phyloP scores from a whole-genome alignment of 2,329 filamentous ascomycete species.

The Sclerotinia spermophila region DNA sequence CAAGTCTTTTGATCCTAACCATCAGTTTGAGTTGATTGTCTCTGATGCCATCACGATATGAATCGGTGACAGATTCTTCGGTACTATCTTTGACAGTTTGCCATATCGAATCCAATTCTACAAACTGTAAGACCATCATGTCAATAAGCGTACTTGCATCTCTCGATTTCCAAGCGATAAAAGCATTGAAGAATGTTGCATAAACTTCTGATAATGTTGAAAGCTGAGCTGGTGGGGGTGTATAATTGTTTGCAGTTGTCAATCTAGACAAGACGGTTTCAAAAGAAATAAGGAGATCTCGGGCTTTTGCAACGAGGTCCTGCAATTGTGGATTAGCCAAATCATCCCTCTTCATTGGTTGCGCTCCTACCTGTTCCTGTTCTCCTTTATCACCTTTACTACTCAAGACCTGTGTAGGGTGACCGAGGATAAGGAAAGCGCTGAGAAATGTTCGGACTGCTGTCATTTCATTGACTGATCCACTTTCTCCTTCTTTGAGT shows the following conservation, averaged over 20 bases:
- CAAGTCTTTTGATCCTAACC: conserved; percentile 74
- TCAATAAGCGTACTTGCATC: conserved; percentile 75
- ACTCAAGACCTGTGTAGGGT: conserved; percentile 73
- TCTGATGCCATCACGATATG: conserved; percentile 77
- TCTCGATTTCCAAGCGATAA: conserved; percentile 79
- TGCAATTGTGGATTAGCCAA: conserved; percentile 60
- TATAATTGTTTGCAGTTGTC: conserved; percentile 63
- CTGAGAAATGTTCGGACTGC: conserved; percentile 73
- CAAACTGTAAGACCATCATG: conserved; percentile 82
- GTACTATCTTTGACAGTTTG: conserved; percentile 78
- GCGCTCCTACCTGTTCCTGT: conserved; percentile 53
- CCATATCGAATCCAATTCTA: conserved; percentile 79
- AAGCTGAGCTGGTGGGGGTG: conserved; percentile 58
- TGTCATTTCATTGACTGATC: conserved; percentile 65
- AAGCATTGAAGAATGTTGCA: conserved; percentile 71
- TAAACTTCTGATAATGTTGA: conserved; percentile 66
- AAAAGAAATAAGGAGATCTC: conserved; percentile 73
- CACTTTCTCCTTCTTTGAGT: conserved; percentile 60
- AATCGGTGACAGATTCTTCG: conserved; percentile 66
- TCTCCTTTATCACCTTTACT: conserved; percentile 60
- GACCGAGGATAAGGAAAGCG: conserved; percentile 74
- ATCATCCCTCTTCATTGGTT: conserved; percentile 49
- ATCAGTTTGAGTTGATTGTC: conserved; percentile 78
- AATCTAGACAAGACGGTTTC: conserved; percentile 68
- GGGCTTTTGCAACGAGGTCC: conserved; percentile 73